Conservation (phyloP, 1,284 basidiomycete species). For the Apiotrichum akiyoshidainum region DNA sequence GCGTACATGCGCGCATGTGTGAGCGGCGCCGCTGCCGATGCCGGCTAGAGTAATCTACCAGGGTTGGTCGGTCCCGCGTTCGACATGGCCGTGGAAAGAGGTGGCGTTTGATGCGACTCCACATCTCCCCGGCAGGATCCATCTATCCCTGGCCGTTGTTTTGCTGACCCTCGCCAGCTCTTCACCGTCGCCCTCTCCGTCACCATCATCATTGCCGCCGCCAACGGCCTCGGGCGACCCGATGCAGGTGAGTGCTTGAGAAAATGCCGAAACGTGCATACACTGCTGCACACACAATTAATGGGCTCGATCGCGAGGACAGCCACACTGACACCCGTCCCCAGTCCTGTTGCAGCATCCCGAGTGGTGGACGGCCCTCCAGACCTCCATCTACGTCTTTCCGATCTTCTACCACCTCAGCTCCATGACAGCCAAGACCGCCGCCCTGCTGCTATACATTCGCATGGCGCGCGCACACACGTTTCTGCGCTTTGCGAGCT, state of each 20-base stretch:
- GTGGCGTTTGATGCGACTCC: too few species aligned
- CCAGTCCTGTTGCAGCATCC: not conserved
- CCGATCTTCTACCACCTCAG: constrained; percentile 48
- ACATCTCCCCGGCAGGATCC: too few species aligned
- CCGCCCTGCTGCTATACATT: constrained; percentile 47
- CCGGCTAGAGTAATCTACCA: not conserved
- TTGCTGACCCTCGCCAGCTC: constrained; percentile 20
- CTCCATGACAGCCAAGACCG: constrained; percentile 47
- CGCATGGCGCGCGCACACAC: constrained; percentile 47
- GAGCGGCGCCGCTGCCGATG: too few species aligned
- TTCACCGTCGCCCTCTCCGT: constrained; percentile 34
- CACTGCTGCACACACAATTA: not conserved
- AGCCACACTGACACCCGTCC: not conserved
- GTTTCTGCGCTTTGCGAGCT: constrained; percentile 43
- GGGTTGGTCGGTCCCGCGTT: not conserved
- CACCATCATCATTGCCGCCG: constrained; percentile 39
- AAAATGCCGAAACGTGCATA: not conserved
- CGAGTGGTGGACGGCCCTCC: constrained; percentile 25
- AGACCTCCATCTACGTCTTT: constrained; percentile 42
- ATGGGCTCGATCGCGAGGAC: not conserved
- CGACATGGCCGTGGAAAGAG: too few species aligned
- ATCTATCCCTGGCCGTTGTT: too few species aligned
- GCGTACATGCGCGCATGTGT: too few species aligned
- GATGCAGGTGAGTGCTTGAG: constrained; percentile 30
- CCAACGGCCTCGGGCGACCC: constrained; percentile 38